Percentiles rank a stretch among this genome's conserved stretches.
These are phyloP conservation scores for Fusarium chaquense DNA, from an alignment of 2,329 filamentous ascomycete species.

Conservation along the genomic window DNA sequence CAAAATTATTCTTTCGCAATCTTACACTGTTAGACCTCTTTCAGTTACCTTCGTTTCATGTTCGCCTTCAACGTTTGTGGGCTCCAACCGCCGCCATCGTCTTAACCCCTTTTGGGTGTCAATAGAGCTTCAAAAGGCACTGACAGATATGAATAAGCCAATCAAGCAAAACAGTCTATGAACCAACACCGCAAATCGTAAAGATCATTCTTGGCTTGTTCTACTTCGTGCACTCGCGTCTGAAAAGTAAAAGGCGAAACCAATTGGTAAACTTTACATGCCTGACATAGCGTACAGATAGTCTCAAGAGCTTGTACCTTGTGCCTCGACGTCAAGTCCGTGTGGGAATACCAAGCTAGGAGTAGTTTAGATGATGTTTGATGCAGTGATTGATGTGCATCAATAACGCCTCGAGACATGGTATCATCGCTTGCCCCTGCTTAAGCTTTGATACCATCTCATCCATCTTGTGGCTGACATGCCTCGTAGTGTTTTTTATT, in stretches of 20 bases:
- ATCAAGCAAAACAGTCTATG: not conserved
- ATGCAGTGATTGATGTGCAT: not conserved
- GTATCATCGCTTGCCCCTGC: not conserved
- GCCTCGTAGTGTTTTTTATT: slow-evolving; percentile 3
- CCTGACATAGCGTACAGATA: not conserved
- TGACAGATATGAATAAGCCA: slow-evolving; percentile 23
- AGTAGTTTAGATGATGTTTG: slow-evolving; percentile 1
- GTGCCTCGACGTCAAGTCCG: not conserved
- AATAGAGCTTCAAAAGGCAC: slow-evolving; percentile 46
- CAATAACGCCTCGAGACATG: slow-evolving; percentile 23
- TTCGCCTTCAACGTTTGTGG: slow-evolving; percentile 8
- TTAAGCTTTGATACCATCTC: slow-evolving; percentile 11
- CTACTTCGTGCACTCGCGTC: slow-evolving; percentile 16
- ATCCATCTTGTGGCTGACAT: slow-evolving; percentile 3
- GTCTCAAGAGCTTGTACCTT: not conserved
- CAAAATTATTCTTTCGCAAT: not conserved
- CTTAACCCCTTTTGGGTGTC: slow-evolving; percentile 42
- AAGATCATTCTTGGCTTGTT: not conserved
- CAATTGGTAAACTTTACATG: not conserved
- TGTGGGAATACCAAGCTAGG: not conserved
- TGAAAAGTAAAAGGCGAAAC: slow-evolving; percentile 13
- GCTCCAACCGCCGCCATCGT: slow-evolving; percentile 8
- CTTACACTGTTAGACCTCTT: not conserved
- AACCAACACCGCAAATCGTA: slow-evolving; percentile 7
- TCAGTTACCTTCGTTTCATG: slow-evolving; percentile 6